These are phyloP conservation scores for Lactarius sanguifluus DNA, from an alignment of 768 basidiomycete species.

Conservation along the genomic window DNA sequence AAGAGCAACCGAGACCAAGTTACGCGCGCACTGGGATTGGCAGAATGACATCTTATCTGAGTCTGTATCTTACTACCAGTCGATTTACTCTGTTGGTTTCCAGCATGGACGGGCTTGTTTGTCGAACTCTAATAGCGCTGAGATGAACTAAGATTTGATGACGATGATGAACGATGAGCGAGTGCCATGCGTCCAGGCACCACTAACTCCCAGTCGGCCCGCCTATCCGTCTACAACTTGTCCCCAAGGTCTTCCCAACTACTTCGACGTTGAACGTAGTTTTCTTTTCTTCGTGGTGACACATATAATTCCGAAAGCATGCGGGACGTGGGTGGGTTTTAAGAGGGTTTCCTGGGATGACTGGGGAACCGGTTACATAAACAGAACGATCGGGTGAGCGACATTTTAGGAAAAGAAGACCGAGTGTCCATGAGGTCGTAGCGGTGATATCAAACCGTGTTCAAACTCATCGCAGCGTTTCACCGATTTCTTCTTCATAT, in stretches of 20 bases:
- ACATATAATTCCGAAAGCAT: background rate
- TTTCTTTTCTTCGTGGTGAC: background rate
- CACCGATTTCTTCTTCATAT: background rate
- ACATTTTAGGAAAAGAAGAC: background rate
- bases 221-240: too few species aligned
- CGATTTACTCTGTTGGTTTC: background rate
- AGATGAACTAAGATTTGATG: too few species aligned
- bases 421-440: conserved; percentile 1
- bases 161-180: background rate
- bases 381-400: background rate
- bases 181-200: background rate
- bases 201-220: background rate
- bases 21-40: background rate
- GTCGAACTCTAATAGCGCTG: background rate
- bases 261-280: background rate
- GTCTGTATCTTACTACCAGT: background rate
- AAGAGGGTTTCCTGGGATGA: background rate
- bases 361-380: background rate
- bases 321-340: background rate
- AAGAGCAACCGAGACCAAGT: background rate
- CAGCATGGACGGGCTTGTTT: background rate
- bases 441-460: conserved; percentile 11
- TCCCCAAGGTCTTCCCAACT: too few species aligned
- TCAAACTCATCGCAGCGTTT: conserved; percentile 4
- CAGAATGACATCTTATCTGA: background rate